Evolutionary conservation across 1,284 basidiomycete genomes (phyloP).

Genomic region (Malassezia cuniculi): DNA sequence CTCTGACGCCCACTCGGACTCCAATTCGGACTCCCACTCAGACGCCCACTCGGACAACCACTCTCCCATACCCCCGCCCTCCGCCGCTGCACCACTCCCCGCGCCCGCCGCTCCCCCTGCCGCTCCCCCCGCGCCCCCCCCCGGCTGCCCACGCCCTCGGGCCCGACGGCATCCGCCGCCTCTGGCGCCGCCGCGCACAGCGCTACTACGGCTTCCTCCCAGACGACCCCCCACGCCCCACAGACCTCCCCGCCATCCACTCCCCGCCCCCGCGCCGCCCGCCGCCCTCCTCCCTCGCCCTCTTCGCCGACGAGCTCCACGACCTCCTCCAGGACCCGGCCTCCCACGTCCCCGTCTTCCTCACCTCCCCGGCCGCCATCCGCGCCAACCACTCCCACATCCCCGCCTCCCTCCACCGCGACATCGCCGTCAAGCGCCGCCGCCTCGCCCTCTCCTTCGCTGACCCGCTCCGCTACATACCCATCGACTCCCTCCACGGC

Average conservation of each 20-base stretch:
- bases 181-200: slow-evolving; percentile 6
- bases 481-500: slow-evolving; percentile 34
- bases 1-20: too few relatives aligned
- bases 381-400: slow-evolving; percentile 13
- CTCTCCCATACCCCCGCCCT: too few relatives aligned
- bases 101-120: not conserved
- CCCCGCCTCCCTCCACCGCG: slow-evolving; percentile 3
- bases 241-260: not conserved
- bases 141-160: not conserved
- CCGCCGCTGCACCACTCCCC: not conserved
- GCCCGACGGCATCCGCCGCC: slow-evolving; percentile 9
- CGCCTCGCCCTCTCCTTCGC: slow-evolving; percentile 28
- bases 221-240: not conserved
- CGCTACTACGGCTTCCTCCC: slow-evolving; percentile 5
- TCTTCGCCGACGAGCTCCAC: slow-evolving; percentile 30
- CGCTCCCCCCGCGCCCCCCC: not conserved
- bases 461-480: slow-evolving; percentile 28
- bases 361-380: slow-evolving; percentile 25
- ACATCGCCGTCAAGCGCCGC: slow-evolving; percentile 24
- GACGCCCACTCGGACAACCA: too few relatives aligned
- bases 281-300: slow-evolving; percentile 21
- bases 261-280: not conserved
- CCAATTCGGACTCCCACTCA: too few relatives aligned
- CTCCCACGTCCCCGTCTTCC: slow-evolving; percentile 16
- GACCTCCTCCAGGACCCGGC: slow-evolving; percentile 24